Base-by-base conservation (phyloP, 2,329 filamentous ascomycete genomes). In the Orbilia brochopaga region DNA sequence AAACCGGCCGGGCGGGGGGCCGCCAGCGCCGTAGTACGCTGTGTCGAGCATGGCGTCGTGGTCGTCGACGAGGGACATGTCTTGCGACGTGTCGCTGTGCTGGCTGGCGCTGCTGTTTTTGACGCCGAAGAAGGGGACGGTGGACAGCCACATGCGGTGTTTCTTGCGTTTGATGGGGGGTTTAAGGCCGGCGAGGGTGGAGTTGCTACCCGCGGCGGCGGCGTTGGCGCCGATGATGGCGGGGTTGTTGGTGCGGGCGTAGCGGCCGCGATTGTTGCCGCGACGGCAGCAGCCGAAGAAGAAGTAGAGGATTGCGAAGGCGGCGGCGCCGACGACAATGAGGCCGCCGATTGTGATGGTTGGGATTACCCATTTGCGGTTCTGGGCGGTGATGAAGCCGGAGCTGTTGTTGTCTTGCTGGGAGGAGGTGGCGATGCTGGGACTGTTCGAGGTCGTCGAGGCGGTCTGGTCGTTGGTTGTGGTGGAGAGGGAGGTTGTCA, bases 281-380 rank as follows among this genome's bases (percentile, higher is more conserved):
- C 60, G 32, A 17, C 67, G 48, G 32, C 67, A 72, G 19, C 51
- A 72, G 8, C 67, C 67, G 24, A 58, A 72, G 27, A 54, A 72
- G 60, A 72, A 72, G 24, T 59, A 72, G n/a, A 65, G 51, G 15
- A 65, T 37, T 10, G 37, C 67, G 24, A 72, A 64, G 13, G 52
- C 40, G 2, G 10, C 40, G 8, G 67, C 60, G 6, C 67, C 67
- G 30, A 65, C 50, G 40, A 72, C 67, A 8, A 65, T 52, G 6
- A 72, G 21, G 7, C 50, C 67, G 19, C 67, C 67, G n/a, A 72
- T 24, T 17, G 56, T 53, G 8, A 72, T 72, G 8, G 60, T 65
- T 7, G 67, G 67, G 11, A 72, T 72, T 11, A 72, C 67, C 67
- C 67, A 72, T 61, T 35, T 65, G 27, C 56, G 60, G 19, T 72